A percentile compares a stretch with the other conserved stretches of the same genome.
phyloP scores from a whole-genome alignment of 495 filamentous ascomycete genomes.

The Xanthoparmelia taractica region DNA sequence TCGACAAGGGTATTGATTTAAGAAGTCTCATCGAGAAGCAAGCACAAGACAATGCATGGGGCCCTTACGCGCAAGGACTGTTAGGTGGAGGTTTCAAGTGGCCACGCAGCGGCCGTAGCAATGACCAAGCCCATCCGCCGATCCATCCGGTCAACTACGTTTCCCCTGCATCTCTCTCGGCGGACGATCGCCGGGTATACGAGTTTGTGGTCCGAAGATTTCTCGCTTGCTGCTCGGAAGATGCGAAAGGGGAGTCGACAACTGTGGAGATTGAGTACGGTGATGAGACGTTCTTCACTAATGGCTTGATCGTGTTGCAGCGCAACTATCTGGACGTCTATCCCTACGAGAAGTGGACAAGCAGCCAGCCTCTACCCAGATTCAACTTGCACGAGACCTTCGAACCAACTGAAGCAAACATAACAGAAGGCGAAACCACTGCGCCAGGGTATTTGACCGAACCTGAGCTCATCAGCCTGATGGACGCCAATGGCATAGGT shows the following conservation, averaged over 20 bases:
- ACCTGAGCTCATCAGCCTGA: constrained; percentile 91
- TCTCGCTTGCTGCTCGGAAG: constrained; percentile 91
- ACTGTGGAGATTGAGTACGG: constrained; percentile 83
- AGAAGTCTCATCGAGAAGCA: constrained; percentile 77
- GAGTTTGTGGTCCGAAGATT: constrained; percentile 94
- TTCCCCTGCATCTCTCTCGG: constrained; percentile 48
- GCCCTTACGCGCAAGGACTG: constrained; percentile 68
- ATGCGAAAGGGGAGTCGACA: constrained; percentile 76
- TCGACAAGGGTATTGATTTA: constrained; percentile 84
- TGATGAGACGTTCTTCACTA: constrained; percentile 69
- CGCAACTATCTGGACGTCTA: constrained; percentile 95
- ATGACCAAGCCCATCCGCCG: constrained; percentile 94
- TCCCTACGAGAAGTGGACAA: constrained; percentile 90
- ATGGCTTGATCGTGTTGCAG: constrained; percentile 77
- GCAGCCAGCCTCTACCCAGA: constrained; percentile 69
- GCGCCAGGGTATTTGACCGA: constrained; percentile 86
- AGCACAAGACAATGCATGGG: constrained; percentile 66
- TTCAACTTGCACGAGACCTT: constrained; percentile 75
- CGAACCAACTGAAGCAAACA: constrained; percentile 79
- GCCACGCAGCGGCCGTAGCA: constrained; percentile 74
- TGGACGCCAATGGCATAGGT: constrained; percentile 98
- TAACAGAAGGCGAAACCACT: constrained; percentile 78
- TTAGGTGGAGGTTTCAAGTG: constrained; percentile 71
- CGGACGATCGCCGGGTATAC: constrained; percentile 70
- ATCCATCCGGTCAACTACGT: constrained; percentile 89